Base-by-base conservation (phyloP, 768 basidiomycete species). In the Serendipita sp. region DNA sequence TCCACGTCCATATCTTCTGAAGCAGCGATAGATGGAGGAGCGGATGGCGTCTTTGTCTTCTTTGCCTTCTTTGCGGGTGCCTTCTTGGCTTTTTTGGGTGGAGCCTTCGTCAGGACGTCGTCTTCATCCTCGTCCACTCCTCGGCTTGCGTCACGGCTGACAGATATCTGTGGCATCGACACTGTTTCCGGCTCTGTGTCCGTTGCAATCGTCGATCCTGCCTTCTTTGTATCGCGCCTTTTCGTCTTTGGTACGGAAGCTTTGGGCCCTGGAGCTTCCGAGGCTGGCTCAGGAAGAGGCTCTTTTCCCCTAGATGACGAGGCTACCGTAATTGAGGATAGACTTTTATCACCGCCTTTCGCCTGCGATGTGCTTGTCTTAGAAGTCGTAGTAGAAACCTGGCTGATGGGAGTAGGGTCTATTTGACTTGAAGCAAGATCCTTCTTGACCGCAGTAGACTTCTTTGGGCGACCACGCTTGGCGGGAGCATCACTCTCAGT, bases 401-500 rank as follows among this genome's bases (percentile, higher is more conserved):
- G 48, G 48, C 48, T 53, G 16, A 53, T 7, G 16, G 48, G 18
- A 32, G 48, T n/a, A 16, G 48, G 10, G 16, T 34, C 18, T 1
- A 53, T 34, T n/a, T 34, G 48, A 2, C 48, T 24, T 10, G 48
- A 24, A 1, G 48, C 5, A 8, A n/a, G 5, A 1, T 34, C n/a
- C n/a, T 18, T 7, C 18, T 53, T 53, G 56, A 37, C 34, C 10
- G 37, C 37, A 38, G 56, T 35, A 35, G 56, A 28, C 37, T 60
- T 60, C 34, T 60, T 60, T 2, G 56, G 18, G 8, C 56, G 56
- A 38, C 56, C 18, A 8, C 56, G 18, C 37, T 60, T 60, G 8
- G 48, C 1, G 37, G 56, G 56, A 60, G 56, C 56, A 37, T 60
- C 56, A 30, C 56, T 60, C 56, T 60, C 56, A 41, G 41, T 41